phyloP scores from a whole-genome alignment of 2,329 filamentous ascomycete genomes.

The Plenodomus tracheiphilus region DNA sequence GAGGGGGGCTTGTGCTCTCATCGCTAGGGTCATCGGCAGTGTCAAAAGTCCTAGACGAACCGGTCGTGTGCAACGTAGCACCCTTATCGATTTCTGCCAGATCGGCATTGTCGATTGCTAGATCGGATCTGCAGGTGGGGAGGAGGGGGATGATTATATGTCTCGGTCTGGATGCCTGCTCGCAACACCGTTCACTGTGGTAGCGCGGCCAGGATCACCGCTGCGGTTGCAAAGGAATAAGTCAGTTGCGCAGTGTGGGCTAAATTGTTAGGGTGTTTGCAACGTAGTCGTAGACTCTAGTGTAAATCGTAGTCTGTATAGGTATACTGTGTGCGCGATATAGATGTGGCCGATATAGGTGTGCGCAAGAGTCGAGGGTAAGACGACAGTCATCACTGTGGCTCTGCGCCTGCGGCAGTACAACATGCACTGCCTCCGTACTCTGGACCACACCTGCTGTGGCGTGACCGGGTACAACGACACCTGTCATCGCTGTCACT shows the following conservation, averaged over 20 bases:
- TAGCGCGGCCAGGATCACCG: no score
- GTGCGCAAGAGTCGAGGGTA: background rate
- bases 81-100: conserved; percentile 5
- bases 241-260: background rate
- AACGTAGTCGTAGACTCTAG: background rate
- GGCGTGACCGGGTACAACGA: conserved; percentile 18
- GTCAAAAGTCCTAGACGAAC: conserved; percentile 20
- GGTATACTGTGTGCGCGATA: background rate
- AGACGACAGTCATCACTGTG: background rate
- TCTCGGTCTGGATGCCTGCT: conserved; percentile 12
- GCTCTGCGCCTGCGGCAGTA: conserved; percentile 10
- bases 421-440: conserved; percentile 16
- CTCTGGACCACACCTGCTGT: conserved; percentile 7
- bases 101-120: conserved; percentile 6
- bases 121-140: no score
- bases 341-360: background rate
- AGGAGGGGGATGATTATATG: conserved; percentile 7
- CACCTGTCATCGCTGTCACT: conserved; percentile 24
- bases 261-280: background rate
- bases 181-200: background rate
- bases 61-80: conserved; percentile 20
- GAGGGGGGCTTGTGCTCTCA: conserved; percentile 1
- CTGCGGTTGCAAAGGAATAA: background rate
- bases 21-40: conserved; percentile 21
- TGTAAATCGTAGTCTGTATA: background rate